Evolutionary conservation across 805 yeast genomes (phyloP).

Genomic region (Ogataea thermomethanolica): DNA sequence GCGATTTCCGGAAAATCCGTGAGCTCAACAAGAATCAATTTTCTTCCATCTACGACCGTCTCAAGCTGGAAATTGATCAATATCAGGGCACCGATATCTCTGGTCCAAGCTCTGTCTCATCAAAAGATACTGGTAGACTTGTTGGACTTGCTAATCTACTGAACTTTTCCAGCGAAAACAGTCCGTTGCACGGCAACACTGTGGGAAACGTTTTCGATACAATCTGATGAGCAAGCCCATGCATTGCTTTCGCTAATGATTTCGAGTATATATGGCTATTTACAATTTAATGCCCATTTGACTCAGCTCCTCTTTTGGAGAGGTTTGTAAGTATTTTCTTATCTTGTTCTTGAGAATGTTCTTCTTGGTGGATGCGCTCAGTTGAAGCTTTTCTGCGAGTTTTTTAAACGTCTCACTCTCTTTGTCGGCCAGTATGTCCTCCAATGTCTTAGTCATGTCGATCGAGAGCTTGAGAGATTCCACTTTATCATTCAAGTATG

Average conservation of each 20-base stretch:
- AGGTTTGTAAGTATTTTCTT: slow-evolving; percentile 48
- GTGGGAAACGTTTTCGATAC: slow-evolving; percentile 28
- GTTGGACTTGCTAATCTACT: slow-evolving; percentile 28
- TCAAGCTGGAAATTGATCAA: slow-evolving; percentile 27
- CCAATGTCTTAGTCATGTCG: slow-evolving; percentile 16
- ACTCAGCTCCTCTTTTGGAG: slow-evolving; percentile 27
- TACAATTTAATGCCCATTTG: slow-evolving; percentile 25
- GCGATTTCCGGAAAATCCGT: slow-evolving; percentile 28
- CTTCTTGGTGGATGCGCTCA: slow-evolving; percentile 41
- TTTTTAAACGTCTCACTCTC: slow-evolving; percentile 35
- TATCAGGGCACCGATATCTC: slow-evolving; percentile 25
- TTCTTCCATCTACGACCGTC: slow-evolving; percentile 21
- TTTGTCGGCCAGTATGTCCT: slow-evolving; percentile 26
- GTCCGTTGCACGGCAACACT: slow-evolving; percentile 28
- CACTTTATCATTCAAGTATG: slow-evolving; percentile 23
- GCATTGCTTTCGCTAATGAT: slow-evolving; percentile 9
- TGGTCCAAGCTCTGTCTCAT: not conserved
- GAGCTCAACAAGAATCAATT: slow-evolving; percentile 30
- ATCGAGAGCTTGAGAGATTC: slow-evolving; percentile 20
- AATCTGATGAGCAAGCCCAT: slow-evolving; percentile 11
- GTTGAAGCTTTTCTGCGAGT: slow-evolving; percentile 36
- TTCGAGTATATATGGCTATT: slow-evolving; percentile 8
- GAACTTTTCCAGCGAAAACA: slow-evolving; percentile 31
- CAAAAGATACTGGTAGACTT: slow-evolving; percentile 15
- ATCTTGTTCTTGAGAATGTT: slow-evolving; percentile 67